Conservation (phyloP, 1,284 basidiomycete species). For the Porogramme epimiltina region DNA sequence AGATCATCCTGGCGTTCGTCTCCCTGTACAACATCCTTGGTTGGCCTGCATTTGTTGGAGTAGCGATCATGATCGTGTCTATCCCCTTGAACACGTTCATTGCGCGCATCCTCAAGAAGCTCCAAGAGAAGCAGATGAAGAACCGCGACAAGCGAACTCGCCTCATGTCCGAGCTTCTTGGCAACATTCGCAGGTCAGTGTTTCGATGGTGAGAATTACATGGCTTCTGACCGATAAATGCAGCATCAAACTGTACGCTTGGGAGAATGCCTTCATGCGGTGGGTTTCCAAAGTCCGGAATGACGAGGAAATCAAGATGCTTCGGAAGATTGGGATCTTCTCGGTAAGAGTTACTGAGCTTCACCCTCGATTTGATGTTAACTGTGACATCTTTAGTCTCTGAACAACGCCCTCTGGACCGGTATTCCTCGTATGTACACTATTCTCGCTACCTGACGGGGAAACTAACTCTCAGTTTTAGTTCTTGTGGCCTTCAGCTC, state of each 20-base stretch:
- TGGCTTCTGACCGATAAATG: background rate
- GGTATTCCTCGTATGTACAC: constrained; percentile 57
- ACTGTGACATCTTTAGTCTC: constrained; percentile 39
- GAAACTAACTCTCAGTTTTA: constrained; percentile 17
- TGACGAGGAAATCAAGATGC: constrained; percentile 80
- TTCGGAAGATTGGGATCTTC: constrained; percentile 79
- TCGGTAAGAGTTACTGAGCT: constrained; percentile 46
- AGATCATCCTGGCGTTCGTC: constrained; percentile 88
- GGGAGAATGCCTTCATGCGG: constrained; percentile 87
- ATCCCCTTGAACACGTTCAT: constrained; percentile 82
- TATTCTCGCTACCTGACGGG: constrained; percentile 14
- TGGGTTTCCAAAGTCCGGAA: constrained; percentile 81
- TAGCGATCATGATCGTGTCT: constrained; percentile 87
- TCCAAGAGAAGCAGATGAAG: constrained; percentile 92
- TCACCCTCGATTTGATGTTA: background rate
- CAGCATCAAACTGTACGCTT: constrained; percentile 81
- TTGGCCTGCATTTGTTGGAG: constrained; percentile 91
- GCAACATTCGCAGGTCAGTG: constrained; percentile 83
- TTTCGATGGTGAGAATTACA: background rate
- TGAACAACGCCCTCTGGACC: constrained; percentile 64
- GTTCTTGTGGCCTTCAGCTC: constrained; percentile 87
- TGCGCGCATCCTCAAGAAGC: constrained; percentile 73
- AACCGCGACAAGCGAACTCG: constrained; percentile 79
- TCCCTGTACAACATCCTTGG: constrained; percentile 89
- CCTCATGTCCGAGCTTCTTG: constrained; percentile 81